phyloP scores from a whole-genome alignment of 2,329 filamentous ascomycete species.

The Penicillium concentricum region DNA sequence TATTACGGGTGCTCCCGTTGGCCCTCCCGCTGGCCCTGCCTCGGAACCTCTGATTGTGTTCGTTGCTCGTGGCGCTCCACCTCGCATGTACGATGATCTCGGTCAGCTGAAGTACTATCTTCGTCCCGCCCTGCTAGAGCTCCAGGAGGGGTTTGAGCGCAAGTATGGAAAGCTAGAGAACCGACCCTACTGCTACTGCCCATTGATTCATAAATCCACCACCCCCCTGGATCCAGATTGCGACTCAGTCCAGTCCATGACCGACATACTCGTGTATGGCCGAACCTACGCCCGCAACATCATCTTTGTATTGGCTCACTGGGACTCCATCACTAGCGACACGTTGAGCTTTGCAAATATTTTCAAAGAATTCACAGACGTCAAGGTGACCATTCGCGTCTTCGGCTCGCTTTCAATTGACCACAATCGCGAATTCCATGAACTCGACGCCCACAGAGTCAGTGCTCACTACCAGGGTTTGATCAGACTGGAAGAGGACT shows the following conservation, averaged over 20 bases:
- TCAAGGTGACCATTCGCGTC: not conserved
- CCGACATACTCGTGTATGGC: not conserved
- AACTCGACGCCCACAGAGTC: not conserved
- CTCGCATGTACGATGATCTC: not conserved
- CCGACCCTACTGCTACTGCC: not conserved
- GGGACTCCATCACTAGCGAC: not conserved
- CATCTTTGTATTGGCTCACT: not conserved
- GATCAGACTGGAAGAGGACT: not conserved
- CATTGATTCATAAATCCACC: not conserved
- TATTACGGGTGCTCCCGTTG: not conserved
- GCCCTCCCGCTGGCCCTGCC: not conserved
- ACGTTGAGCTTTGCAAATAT: not conserved
- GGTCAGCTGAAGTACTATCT: not conserved
- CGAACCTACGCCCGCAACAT: not conserved
- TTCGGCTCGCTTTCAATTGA: not conserved
- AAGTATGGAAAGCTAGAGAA: not conserved
- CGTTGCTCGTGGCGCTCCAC: not conserved
- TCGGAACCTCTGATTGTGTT: not conserved
- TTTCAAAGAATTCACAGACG: not conserved
- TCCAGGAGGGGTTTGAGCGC: not conserved
- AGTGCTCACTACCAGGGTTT: not conserved
- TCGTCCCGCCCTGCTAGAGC: not conserved
- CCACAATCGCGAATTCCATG: not conserved
- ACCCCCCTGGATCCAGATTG: not conserved
- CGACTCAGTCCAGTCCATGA: not conserved